phyloP scores from a whole-genome alignment of 768 basidiomycete species.

The Leccinum olivaceopallidum region DNA sequence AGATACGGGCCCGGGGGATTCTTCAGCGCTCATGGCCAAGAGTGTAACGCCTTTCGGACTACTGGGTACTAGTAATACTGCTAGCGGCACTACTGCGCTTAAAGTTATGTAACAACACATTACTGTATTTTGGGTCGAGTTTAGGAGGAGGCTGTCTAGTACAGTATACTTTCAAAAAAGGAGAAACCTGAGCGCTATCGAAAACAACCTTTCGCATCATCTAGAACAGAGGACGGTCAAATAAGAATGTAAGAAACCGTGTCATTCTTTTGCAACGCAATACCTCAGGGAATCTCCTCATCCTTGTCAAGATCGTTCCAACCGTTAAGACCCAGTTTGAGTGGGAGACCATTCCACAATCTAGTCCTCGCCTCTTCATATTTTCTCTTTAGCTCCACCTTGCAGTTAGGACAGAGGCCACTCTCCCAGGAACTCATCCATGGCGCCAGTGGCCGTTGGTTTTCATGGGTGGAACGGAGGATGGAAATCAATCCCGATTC shows the following conservation, averaged over 20 bases:
- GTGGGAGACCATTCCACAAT: slow-evolving; percentile 6
- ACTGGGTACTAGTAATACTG: background rate
- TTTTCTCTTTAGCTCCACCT: background rate
- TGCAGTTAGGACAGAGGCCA: background rate
- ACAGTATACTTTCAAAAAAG: background rate
- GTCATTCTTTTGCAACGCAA: background rate
- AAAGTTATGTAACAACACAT: background rate
- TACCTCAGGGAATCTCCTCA: background rate
- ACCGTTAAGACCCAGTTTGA: slow-evolving; percentile 1
- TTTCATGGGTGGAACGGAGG: background rate
- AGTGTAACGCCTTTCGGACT: background rate
- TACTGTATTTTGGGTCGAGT: too few relatives aligned
- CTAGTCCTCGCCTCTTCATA: background rate
- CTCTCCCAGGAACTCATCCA: slow-evolving; percentile 6
- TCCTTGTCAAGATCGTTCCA: slow-evolving; percentile 13
- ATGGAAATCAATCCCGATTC: background rate
- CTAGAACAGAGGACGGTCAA: background rate
- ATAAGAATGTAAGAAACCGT: background rate
- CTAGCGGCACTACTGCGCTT: too few relatives aligned
- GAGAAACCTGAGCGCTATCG: background rate
- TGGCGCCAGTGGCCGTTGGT: background rate
- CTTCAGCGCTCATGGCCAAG: background rate
- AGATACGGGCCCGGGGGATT: background rate
- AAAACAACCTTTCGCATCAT: background rate
- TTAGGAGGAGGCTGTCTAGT: too few relatives aligned